Percentiles rank a stretch among this genome's conserved stretches.
phyloP scores from a whole-genome alignment of 75 land plant genomes.

The Cunninghamia lanceolata region DNA sequence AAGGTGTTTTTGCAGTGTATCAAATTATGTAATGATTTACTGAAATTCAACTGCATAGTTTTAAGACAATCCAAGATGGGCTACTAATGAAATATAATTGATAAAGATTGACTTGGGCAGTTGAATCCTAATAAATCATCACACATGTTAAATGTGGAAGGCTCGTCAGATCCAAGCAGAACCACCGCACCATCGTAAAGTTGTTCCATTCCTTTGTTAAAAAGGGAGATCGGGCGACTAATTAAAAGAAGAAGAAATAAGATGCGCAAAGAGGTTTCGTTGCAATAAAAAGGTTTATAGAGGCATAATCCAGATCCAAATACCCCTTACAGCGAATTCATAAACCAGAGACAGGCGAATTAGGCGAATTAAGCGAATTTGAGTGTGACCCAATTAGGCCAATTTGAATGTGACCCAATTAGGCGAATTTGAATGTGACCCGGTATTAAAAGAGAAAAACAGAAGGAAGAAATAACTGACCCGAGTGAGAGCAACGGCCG shows the following conservation, averaged over 20 bases:
- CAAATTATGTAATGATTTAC: too few relatives aligned
- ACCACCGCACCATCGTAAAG: background rate
- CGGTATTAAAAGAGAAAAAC: background rate
- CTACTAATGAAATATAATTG: too few relatives aligned
- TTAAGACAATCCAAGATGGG: too few relatives aligned
- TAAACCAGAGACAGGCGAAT: background rate
- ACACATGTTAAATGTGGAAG: background rate
- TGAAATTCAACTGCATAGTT: background rate
- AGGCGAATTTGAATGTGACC: background rate
- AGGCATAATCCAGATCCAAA: background rate
- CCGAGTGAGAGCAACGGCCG: conserved; percentile 53
- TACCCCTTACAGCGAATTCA: background rate
- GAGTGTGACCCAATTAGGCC: background rate
- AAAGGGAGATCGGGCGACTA: background rate
- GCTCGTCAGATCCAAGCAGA: background rate
- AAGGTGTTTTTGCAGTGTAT: too few relatives aligned
- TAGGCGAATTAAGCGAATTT: too few relatives aligned
- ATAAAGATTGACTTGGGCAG: too few relatives aligned
- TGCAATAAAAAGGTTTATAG: background rate
- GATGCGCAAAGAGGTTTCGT: background rate
- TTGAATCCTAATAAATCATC: too few relatives aligned
- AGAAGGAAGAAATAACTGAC: conserved; percentile 12
- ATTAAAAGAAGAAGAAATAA: background rate
- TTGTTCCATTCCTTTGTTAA: background rate
- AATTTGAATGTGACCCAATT: background rate